Evolutionary conservation across 2,329 filamentous ascomycete species (phyloP), one percentile per base, ranked within the genome.

Genomic region (Beauveria rudraprayagi): DNA sequence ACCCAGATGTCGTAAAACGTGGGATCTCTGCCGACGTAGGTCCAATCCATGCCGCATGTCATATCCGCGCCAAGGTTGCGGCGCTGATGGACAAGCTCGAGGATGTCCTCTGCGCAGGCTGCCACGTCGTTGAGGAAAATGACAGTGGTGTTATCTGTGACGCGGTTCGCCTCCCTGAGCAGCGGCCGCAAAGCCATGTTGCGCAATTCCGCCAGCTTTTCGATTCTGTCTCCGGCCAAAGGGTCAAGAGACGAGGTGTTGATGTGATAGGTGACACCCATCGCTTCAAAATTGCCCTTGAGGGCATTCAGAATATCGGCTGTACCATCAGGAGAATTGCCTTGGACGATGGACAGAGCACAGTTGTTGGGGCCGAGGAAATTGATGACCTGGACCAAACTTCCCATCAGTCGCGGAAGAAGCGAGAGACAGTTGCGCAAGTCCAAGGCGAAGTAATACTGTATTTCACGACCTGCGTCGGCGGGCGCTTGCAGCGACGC

Each of bases 11-110:
- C 82, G 66, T 84, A 84, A 65, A 85, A 86, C 0, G 76, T 79
- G 0, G 78, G 77, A 2, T 78, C 70, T 0, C 58, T 57, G 0
- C 73, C 76, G 3, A 72, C 69, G 47, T 77, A 78, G 0, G 74
- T 77, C 82, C 83, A 86, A 68, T 86, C 83, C 76, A 86, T 80
- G 6, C 74, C 81, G 65, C 83, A 87, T 0, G 77, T 79, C 78
- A 84, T 83, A 66, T 82, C 78, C 8, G 82, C 83, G 2, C 67
- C 69, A 43, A 80, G 79, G 3, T 64, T 65, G 6, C 62, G 65
- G 28, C 74, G 77, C 68, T 85, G 82, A 64, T 80, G 74, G 1
- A 78, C 65, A 1, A 86, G 71, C 68, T 86, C 83, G 3, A 87
- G 72, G 17, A 86, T 76, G 63, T 86, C 83, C 44, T 85, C 81